Evolutionary conservation across 2,329 filamentous ascomycete genomes (phyloP).

Genomic region (Metarhizium sp.): DNA sequence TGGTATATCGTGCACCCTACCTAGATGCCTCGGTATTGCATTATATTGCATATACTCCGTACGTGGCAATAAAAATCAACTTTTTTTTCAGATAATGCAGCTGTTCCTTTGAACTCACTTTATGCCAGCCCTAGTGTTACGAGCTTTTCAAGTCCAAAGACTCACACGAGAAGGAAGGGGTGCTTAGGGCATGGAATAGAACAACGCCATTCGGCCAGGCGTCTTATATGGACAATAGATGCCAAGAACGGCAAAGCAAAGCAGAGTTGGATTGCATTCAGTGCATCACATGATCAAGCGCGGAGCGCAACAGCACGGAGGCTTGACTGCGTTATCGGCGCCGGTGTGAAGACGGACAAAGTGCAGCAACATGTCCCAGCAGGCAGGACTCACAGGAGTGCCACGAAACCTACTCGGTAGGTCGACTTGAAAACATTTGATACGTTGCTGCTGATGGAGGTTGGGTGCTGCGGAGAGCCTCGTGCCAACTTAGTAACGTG

Average conservation of each 20-base stretch:
- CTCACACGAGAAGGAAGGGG: too few relatives aligned
- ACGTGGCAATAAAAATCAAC: too few relatives aligned
- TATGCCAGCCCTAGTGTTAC: too few relatives aligned
- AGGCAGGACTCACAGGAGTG: background rate
- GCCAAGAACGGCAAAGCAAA: background rate
- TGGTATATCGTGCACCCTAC: too few relatives aligned
- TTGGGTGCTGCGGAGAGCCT: background rate
- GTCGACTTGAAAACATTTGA: background rate
- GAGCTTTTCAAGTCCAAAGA: too few relatives aligned
- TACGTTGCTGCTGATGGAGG: background rate
- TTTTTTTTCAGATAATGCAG: too few relatives aligned
- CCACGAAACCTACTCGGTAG: background rate
- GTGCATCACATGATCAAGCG: background rate
- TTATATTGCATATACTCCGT: too few relatives aligned
- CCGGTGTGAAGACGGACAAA: background rate
- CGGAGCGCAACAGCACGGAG: background rate
- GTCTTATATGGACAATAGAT: background rate
- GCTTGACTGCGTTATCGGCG: background rate
- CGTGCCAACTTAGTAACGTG: slow-evolving; percentile 2
- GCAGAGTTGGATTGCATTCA: background rate
- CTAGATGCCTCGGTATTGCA: too few relatives aligned
- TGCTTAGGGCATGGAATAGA: too few relatives aligned
- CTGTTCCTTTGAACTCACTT: too few relatives aligned
- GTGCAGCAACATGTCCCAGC: background rate
- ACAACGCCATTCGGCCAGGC: too few relatives aligned